Evolutionary conservation across 352 stramenopile species (phyloP).

Genomic region (Phytophthora quininea): DNA sequence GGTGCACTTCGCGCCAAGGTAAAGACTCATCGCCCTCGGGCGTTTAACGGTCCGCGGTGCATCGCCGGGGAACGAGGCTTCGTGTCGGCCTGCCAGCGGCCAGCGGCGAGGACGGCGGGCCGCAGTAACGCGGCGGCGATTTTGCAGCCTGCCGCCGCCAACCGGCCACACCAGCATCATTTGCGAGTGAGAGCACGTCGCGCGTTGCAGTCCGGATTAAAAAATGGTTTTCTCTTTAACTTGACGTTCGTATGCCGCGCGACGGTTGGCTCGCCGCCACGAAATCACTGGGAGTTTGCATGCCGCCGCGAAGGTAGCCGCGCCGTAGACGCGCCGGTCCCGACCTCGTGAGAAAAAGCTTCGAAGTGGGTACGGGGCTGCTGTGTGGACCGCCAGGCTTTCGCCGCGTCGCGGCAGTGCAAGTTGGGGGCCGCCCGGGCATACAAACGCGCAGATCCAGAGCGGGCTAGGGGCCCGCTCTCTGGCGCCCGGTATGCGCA

Average conservation of each 20-base stretch:
- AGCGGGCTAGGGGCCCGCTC: neutral
- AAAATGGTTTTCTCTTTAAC: neutral
- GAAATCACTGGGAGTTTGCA: neutral
- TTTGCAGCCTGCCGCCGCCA: neutral
- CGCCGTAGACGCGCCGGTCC: neutral
- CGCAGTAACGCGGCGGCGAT: slow-evolving; percentile 3
- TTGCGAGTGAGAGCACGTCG: neutral
- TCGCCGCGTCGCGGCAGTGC: neutral
- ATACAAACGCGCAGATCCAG: neutral
- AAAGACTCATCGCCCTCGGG: slow-evolving; percentile 21
- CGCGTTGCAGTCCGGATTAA: neutral
- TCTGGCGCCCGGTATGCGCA: neutral
- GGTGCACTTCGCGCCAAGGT: slow-evolving; percentile 11
- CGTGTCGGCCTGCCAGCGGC: slow-evolving; percentile 2
- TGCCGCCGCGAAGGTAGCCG: neutral
- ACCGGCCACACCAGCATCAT: too few species aligned
- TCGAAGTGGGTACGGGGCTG: neutral
- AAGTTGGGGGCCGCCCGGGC: neutral
- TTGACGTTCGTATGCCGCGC: neutral
- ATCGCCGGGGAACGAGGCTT: slow-evolving; percentile 25
- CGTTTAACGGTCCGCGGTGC: slow-evolving; percentile 28
- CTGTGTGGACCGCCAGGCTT: neutral
- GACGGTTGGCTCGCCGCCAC: neutral
- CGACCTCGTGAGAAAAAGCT: slow-evolving; percentile 1
- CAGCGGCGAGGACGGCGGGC: neutral